These are phyloP conservation scores for Digitaria exilis DNA, from an alignment of 202 grass and related monocot genomes.

Conservation along the genomic window DNA sequence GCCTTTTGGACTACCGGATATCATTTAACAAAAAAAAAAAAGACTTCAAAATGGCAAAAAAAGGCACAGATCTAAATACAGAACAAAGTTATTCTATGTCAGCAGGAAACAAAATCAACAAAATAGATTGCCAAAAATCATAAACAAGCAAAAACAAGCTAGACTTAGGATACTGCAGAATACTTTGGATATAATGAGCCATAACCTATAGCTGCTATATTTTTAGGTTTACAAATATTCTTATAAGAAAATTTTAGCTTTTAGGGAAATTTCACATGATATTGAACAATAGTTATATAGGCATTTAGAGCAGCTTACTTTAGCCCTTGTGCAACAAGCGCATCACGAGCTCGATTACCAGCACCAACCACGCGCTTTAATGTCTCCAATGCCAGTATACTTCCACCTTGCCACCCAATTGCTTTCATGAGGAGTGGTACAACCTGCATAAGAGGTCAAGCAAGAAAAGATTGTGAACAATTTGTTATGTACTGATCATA, in stretches of 20 bases:
- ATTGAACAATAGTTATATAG: too few relatives aligned
- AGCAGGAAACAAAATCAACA: background rate
- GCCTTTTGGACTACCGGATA: background rate
- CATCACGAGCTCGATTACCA: conserved; percentile 97
- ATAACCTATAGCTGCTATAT: background rate
- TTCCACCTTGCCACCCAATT: conserved; percentile 98
- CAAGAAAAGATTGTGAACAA: conserved; percentile 36
- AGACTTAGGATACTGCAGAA: conserved; percentile 10
- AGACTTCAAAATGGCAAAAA: background rate
- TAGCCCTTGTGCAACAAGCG: conserved; percentile 95
- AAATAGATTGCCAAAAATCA: conserved; percentile 1
- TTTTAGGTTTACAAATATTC: background rate
- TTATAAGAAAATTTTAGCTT: background rate
- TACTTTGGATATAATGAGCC: conserved; percentile 6
- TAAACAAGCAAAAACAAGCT: conserved; percentile 4
- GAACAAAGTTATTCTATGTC: conserved; percentile 3
- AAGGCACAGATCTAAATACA: conserved; percentile 17
- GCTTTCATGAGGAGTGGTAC: conserved; percentile 99
- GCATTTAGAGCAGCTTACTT: conserved; percentile 66
- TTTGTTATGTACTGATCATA: background rate
- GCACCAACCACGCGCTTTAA: conserved; percentile 95
- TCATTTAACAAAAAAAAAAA: background rate
- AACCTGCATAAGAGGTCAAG: conserved; percentile 65
- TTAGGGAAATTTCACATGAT: background rate
- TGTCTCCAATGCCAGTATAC: conserved; percentile 94